Conservation (phyloP, 2,329 filamentous ascomycete species). For the Xylaria sp. region DNA sequence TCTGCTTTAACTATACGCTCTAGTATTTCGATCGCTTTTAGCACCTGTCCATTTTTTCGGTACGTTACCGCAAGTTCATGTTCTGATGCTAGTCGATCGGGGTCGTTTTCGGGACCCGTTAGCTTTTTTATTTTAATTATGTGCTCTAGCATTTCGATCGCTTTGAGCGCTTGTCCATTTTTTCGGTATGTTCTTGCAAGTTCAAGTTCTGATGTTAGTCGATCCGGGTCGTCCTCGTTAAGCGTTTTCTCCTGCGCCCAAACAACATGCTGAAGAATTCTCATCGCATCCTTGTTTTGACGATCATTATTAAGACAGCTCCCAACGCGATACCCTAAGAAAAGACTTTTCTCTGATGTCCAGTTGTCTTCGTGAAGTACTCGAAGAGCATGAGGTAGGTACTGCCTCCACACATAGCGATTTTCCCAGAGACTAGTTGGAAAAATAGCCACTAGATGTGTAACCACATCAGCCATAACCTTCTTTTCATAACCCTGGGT, state of each 20-base stretch:
- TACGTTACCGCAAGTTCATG: neutral
- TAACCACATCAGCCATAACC: constrained; percentile 6
- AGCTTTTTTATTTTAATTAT: constrained; percentile 1
- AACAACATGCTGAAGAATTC: neutral
- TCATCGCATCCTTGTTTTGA: too few relatives aligned
- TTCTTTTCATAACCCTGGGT: neutral
- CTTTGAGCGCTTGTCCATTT: neutral
- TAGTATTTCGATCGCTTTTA: too few relatives aligned
- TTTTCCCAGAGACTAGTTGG: constrained; percentile 40
- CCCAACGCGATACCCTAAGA: too few relatives aligned
- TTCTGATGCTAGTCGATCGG: neutral
- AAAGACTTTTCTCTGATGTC: too few relatives aligned
- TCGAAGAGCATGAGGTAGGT: constrained; percentile 23
- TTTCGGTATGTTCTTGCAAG: constrained; percentile 4
- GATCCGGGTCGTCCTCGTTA: neutral
- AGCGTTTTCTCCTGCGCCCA: neutral
- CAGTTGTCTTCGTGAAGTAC: neutral
- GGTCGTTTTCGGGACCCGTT: constrained; percentile 1
- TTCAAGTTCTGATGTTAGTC: neutral
- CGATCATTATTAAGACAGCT: too few relatives aligned
- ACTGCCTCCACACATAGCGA: constrained; percentile 14
- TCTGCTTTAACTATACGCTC: too few relatives aligned
- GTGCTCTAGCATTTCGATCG: constrained; percentile 1
- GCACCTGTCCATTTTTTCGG: too few relatives aligned
- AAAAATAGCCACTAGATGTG: constrained; percentile 44